Evolutionary conservation across 257 asterid genomes (phyloP).

Genomic region (Rhazya stricta): DNA sequence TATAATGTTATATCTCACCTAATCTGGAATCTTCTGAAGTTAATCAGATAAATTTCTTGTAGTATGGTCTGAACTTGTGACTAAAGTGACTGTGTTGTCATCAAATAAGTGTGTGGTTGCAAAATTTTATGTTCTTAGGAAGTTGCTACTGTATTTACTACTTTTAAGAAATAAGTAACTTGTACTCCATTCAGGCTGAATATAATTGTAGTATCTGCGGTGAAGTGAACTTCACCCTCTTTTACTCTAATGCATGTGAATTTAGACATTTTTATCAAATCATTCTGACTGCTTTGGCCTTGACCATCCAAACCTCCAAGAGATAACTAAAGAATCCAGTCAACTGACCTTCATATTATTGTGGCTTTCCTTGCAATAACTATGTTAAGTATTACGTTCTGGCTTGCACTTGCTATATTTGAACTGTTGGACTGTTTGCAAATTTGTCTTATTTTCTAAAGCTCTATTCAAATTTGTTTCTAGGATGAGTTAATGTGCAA

Average conservation of each 20-base stretch:
- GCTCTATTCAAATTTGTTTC: slow-evolving; percentile 14
- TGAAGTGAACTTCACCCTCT: background rate
- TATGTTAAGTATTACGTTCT: background rate
- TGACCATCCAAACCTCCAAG: background rate
- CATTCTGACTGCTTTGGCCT: background rate
- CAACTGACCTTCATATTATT: background rate
- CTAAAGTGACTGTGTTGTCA: background rate
- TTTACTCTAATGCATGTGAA: background rate
- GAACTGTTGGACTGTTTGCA: slow-evolving; percentile 2
- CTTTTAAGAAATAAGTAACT: background rate
- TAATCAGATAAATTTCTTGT: background rate
- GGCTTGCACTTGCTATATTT: slow-evolving; percentile 12
- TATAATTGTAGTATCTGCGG: background rate
- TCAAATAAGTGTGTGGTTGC: background rate
- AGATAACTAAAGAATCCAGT: background rate
- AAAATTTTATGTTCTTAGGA: background rate
- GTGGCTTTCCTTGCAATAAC: background rate
- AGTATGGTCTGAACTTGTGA: background rate
- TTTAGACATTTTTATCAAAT: background rate
- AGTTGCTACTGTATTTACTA: background rate
- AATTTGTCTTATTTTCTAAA: background rate
- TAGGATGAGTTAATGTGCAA: slow-evolving; percentile 98
- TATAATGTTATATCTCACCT: background rate
- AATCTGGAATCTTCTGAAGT: background rate
- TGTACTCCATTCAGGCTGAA: background rate